Percentiles rank a stretch among this genome's conserved stretches.
phyloP scores from a whole-genome alignment of 805 yeast species.

The baker's yeast (Saccharomyces cerevisiae) region DNA sequence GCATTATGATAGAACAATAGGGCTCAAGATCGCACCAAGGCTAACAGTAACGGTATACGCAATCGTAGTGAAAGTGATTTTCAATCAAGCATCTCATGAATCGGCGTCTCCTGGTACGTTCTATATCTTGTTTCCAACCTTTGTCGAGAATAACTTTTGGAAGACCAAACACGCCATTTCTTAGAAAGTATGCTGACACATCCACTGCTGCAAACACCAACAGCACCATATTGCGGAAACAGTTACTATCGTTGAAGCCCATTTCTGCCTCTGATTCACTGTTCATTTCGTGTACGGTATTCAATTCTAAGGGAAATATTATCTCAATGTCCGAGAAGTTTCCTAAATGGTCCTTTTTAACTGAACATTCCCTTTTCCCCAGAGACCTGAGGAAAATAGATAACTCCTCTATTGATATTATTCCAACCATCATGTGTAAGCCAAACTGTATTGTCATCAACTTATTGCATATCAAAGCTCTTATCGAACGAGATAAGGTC shows the following conservation, averaged over 20 bases:
- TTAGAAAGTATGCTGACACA: neutral
- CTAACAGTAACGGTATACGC: neutral
- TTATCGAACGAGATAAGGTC: constrained; percentile 72
- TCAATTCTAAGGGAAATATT: constrained; percentile 67
- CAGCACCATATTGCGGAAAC: constrained; percentile 2
- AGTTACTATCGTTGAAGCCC: constrained; percentile 28
- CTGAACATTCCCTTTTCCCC: constrained; percentile 69
- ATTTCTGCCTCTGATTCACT: constrained; percentile 37
- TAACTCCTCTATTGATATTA: constrained; percentile 67
- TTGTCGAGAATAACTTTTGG: constrained; percentile 1
- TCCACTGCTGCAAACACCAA: neutral
- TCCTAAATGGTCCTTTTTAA: constrained; percentile 67
- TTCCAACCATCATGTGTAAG: constrained; percentile 81
- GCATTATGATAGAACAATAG: neutral
- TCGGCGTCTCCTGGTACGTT: neutral
- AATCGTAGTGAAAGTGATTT: neutral
- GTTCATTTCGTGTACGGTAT: constrained; percentile 66
- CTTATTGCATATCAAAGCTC: constrained; percentile 79
- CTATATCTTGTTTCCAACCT: neutral
- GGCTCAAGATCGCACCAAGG: neutral
- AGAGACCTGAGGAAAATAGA: constrained; percentile 80
- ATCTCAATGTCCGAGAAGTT: constrained; percentile 70
- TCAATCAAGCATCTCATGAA: neutral
- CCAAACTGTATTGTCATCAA: constrained; percentile 70
- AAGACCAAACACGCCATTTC: neutral